phyloP scores from a whole-genome alignment of 306 rosid species.

The Potentilla sterilis region DNA sequence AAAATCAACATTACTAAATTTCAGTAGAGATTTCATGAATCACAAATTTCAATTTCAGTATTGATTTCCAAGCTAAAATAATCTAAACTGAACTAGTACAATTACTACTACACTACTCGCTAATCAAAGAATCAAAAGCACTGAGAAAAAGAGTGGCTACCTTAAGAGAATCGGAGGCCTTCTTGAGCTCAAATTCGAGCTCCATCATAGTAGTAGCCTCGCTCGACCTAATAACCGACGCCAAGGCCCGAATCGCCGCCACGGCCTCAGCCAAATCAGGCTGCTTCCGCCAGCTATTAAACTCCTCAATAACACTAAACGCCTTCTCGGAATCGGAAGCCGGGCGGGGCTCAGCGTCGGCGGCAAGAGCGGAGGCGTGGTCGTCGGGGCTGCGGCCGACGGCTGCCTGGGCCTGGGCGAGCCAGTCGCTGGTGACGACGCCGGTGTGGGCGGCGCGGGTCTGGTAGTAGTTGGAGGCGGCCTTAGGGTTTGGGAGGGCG shows the following conservation, averaged over 20 bases:
- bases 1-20: neutral
- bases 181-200: constrained; percentile 85
- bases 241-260: constrained; percentile 93
- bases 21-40: neutral
- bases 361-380: neutral
- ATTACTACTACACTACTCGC: neutral
- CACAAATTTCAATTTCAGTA: neutral
- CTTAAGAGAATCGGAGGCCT: constrained; percentile 90
- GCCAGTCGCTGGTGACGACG: constrained; percentile 82
- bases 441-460: constrained; percentile 70
- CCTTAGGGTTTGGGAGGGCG: constrained; percentile 38
- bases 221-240: constrained; percentile 70
- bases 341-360: neutral
- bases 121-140: neutral
- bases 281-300: constrained; percentile 80
- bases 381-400: constrained; percentile 38
- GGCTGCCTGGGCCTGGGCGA: constrained; percentile 89
- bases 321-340: constrained; percentile 34
- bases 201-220: constrained; percentile 93
- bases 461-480: constrained; percentile 71
- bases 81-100: too few relatives aligned
- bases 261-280: constrained; percentile 98
- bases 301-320: constrained; percentile 80
- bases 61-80: neutral
- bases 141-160: constrained; percentile 19